Percentiles rank a stretch among this genome's conserved stretches.
Conservation (phyloP, 2,329 filamentous ascomycete genomes). For the Tolypocladium endophyticum region DNA sequence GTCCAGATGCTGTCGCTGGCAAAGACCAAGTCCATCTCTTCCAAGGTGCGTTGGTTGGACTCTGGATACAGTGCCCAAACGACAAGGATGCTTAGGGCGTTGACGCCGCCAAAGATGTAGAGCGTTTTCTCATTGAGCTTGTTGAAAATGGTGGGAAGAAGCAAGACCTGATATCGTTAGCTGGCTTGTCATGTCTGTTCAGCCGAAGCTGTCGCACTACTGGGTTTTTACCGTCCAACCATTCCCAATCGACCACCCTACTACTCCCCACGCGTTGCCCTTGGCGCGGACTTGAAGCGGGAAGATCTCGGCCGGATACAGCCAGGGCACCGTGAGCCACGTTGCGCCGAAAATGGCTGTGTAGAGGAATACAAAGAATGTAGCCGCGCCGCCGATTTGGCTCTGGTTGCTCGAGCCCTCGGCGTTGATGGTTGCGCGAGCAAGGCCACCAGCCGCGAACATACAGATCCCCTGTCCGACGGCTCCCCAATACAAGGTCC, state of each 20-base stretch:
- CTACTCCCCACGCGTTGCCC: conserved; percentile 66
- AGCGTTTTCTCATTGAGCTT: conserved; percentile 59
- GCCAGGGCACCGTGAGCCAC: conserved; percentile 45
- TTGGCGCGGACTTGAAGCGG: conserved; percentile 60
- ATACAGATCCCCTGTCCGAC: conserved; percentile 54
- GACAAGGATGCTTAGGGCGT: conserved; percentile 54
- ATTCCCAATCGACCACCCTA: conserved; percentile 68
- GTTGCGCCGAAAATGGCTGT: conserved; percentile 29
- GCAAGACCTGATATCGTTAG: conserved; percentile 20
- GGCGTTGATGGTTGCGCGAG: conserved; percentile 34
- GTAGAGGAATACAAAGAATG: conserved; percentile 56
- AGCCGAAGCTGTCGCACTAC: conserved; percentile 6
- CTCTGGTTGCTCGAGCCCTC: conserved; percentile 31
- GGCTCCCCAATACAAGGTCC: conserved; percentile 60
- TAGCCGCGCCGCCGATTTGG: conserved; percentile 52
- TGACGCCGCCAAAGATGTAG: conserved; percentile 62
- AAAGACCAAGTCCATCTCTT: conserved; percentile 67
- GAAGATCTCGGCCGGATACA: conserved; percentile 66
- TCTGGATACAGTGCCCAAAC: conserved; percentile 68
- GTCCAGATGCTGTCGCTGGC: conserved; percentile 55
- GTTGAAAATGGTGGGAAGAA: conserved; percentile 51
- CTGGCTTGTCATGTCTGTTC: neutral
- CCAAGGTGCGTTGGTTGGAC: conserved; percentile 61
- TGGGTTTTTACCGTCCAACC: conserved; percentile 37
- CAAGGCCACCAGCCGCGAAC: conserved; percentile 56